Evolutionary conservation across 768 basidiomycete species (phyloP), one percentile per base, ranked within the genome.

Genomic region (Megacollybia marginata): DNA sequence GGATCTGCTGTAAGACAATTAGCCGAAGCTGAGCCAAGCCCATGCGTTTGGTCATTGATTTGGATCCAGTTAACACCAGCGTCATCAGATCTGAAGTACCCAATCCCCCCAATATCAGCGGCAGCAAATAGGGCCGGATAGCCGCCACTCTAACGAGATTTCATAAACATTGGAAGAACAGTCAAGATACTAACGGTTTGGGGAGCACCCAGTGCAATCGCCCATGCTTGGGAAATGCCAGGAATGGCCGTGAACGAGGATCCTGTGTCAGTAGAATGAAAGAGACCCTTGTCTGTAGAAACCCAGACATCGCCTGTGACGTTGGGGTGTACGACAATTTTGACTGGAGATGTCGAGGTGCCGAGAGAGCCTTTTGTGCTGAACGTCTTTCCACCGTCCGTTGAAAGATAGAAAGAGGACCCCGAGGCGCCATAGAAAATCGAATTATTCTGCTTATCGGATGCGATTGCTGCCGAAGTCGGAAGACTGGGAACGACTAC

Each of bases 231-330:
- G 2, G 59, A 58, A 20, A 69, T 54, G 10, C 65, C 66, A 10
- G 67, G 48, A 38, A 71, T 53, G 6, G 63, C 52, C 23, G 64
- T 56, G 60, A 71, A 69, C 9, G 63, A 64, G 4, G 57, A 52
- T 1, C 70, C 70, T 11, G 52, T 54, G 56, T 71, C 57, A 9
- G 66, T 67, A 1, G 65, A 65, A 56, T 70, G 70, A 62, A 65
- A 71, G 12, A 73, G 51, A 31, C 70, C 70, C 53, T 63, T 69
- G 59, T 80, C 78, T 2, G 80, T 76, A 1, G 79, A 80, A 2
- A 83, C 79, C 80, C 81, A 84, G 32, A 84, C 66, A 57, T 84
- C 81, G 9, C 80, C 81, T 4, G 75, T 74, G 4, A 75, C 67
- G 48, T 60, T 65, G 13, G 76, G 76, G 59, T 82, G 69, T 23